Conservation (phyloP, 75 land plant genomes). For the Pinus albicaulis region DNA sequence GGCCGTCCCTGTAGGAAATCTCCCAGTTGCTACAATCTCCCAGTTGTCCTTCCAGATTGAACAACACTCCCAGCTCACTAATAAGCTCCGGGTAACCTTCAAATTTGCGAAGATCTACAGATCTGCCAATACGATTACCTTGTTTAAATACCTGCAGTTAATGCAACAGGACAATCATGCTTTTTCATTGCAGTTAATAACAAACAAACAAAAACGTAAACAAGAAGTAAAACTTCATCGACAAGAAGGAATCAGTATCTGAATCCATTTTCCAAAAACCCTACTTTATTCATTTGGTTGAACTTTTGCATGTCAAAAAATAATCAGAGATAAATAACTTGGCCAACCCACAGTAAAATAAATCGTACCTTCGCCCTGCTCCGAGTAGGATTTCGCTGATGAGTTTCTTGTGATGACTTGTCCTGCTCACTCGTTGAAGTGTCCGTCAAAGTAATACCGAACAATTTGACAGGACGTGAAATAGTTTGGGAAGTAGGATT, state of each 20-base stretch:
- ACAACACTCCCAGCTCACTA: conserved; percentile 34
- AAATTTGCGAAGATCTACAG: conserved; percentile 53
- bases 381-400: conserved; percentile 11
- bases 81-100: conserved; percentile 40
- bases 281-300: background rate
- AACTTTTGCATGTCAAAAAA: too few relatives aligned
- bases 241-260: too few relatives aligned
- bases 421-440: too few relatives aligned
- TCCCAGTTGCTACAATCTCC: conserved; percentile 34
- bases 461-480: too few relatives aligned
- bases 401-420: background rate
- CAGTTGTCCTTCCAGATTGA: conserved; percentile 52
- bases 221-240: too few relatives aligned
- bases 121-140: conserved; percentile 48
- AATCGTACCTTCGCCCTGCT: conserved; percentile 24
- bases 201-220: background rate
- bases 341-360: too few relatives aligned
- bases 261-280: too few relatives aligned
- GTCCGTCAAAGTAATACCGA: too few relatives aligned
- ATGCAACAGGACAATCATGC: background rate
- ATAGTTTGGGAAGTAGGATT: too few relatives aligned
- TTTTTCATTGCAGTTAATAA: background rate
- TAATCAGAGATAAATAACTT: too few relatives aligned
- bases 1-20: conserved; percentile 60
- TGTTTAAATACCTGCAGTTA: conserved; percentile 48